Conservation (phyloP, 108 stramenopile species). For the Pseudonitzschia pungens region DNA sequence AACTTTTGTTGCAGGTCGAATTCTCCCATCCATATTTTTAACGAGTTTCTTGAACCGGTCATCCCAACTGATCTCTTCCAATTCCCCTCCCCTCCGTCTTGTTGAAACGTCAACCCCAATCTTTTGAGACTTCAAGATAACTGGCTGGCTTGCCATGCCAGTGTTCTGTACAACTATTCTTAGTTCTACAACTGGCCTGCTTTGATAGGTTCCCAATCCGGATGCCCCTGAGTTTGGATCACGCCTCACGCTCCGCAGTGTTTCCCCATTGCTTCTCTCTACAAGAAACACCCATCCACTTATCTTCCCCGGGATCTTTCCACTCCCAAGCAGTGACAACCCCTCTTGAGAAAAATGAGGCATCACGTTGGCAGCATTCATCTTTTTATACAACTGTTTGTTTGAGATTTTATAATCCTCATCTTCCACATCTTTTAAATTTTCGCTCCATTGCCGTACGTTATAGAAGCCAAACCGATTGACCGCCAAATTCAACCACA, state of each 20-base stretch:
- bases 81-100: constrained; percentile 68
- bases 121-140: constrained; percentile 60
- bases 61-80: constrained; percentile 68
- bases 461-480: constrained; percentile 65
- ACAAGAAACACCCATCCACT: constrained; percentile 75
- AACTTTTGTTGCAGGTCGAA: background rate
- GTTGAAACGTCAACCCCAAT: constrained; percentile 81
- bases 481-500: constrained; percentile 62
- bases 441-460: constrained; percentile 71
- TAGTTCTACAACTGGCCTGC: constrained; percentile 68
- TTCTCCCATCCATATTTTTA: constrained; percentile 45
- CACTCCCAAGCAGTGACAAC: constrained; percentile 50
- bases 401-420: constrained; percentile 13
- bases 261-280: constrained; percentile 85
- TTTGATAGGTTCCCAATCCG: constrained; percentile 25
- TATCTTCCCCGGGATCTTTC: constrained; percentile 51
- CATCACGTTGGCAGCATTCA: constrained; percentile 66
- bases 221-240: constrained; percentile 12
- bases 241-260: constrained; percentile 61
- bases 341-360: constrained; percentile 48
- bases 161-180: constrained; percentile 78
- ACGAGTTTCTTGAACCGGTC: constrained; percentile 62
- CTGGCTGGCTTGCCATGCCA: constrained; percentile 41
- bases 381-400: constrained; percentile 49
- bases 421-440: constrained; percentile 54